Evolutionary conservation across 305 asterid genomes (phyloP), one percentile per base, ranked within the genome.

Genomic region (Solanum hybrid): DNA sequence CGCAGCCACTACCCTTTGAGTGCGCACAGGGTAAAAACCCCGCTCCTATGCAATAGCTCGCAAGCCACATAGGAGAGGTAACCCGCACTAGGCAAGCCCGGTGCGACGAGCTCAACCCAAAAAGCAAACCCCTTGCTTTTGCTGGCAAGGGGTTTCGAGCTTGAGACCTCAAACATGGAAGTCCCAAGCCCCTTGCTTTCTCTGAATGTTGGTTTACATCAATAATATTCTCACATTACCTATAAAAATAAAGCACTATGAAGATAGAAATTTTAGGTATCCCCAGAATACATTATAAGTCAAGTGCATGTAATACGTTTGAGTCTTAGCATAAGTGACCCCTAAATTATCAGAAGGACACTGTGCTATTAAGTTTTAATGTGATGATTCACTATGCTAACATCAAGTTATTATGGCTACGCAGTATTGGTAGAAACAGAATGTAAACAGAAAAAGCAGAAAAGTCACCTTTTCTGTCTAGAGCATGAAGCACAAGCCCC

Each of bases 401-500:
- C 34, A 31, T 31, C 87, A 51, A 51, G 75, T 51, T 84, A 84
- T 6, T 51, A 38, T 26, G 37, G 87, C 73, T 51, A 51, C 0
- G 31, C 42, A 51, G 29, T 26, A 76, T 85, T 36, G 34, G 81
- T 76, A 73, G 69, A 40, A 86, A 91, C 37, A 77, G 19, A 76
- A 89, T 69, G 82, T 27, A 37, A 75, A 86, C 32, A 89, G 42
- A 66, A 45, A 86, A 80, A 72, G 76, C 56, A 56, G 73, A 84
- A 82, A 51, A 29, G 12, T 19, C 91, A 96, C 98, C 98, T 93
- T 94, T 56, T 91, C 82, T 77, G 79, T 93, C 93, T 94, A 37
- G 92, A 93, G 92, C 99, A 96, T 42, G 89, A 86, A 88, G 29
- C 88, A 92, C 95, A 94, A 88, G 87, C 88, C 87, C 93, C 94